Conservation (phyloP, 2,329 filamentous ascomycete genomes). For the Trichoderma sp. region DNA sequence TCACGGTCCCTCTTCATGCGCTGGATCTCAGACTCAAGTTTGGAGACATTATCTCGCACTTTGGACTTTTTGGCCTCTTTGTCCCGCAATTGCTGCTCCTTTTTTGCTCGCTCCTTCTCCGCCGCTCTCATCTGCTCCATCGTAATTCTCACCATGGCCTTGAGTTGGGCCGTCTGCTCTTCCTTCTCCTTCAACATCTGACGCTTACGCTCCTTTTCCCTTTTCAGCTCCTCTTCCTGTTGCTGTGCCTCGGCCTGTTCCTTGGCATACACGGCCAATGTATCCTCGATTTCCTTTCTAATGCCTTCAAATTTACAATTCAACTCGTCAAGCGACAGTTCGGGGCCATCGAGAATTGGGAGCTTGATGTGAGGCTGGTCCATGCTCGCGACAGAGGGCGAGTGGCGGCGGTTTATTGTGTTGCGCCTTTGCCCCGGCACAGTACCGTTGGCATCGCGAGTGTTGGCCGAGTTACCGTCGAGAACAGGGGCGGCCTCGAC, state of each 20-base stretch:
- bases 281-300: slow-evolving; percentile 79
- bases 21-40: slow-evolving; percentile 63
- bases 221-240: slow-evolving; percentile 65
- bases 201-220: slow-evolving; percentile 76
- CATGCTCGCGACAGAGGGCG: slow-evolving; percentile 63
- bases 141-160: slow-evolving; percentile 73
- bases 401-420: slow-evolving; percentile 71
- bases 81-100: slow-evolving; percentile 68
- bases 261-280: slow-evolving; percentile 65
- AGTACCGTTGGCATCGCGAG: slow-evolving; percentile 60
- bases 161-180: slow-evolving; percentile 80
- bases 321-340: slow-evolving; percentile 70
- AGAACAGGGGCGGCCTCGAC: slow-evolving; percentile 62
- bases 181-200: slow-evolving; percentile 84
- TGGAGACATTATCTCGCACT: slow-evolving; percentile 65
- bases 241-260: slow-evolving; percentile 69
- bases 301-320: slow-evolving; percentile 78
- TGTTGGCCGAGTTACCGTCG: slow-evolving; percentile 57
- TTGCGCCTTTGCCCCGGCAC: slow-evolving; percentile 39
- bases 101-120: slow-evolving; percentile 74
- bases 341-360: slow-evolving; percentile 50
- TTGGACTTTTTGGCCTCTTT: slow-evolving; percentile 67
- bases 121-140: slow-evolving; percentile 79
- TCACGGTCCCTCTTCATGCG: slow-evolving; percentile 57
- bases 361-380: slow-evolving; percentile 49